phyloP scores from a whole-genome alignment of 306 rosid species.

The Fragaria ananassa region DNA sequence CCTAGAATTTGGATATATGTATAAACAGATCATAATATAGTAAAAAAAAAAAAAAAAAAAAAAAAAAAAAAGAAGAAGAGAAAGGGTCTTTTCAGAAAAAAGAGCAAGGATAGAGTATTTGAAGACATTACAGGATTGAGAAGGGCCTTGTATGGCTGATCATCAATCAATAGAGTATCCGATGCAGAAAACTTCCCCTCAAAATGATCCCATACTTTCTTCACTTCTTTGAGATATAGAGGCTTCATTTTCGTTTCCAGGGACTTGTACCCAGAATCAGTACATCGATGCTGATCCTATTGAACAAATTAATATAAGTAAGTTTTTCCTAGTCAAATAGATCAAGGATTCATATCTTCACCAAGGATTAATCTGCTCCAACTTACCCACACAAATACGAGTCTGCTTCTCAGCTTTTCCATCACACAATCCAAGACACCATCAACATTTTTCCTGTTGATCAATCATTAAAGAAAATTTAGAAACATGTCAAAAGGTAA shows the following conservation, averaged over 20 bases:
- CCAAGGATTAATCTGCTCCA: not conserved
- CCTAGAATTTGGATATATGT: not conserved
- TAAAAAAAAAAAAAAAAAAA: too few relatives aligned
- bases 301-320: not conserved
- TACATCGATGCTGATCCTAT: not conserved
- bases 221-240: constrained; percentile 9
- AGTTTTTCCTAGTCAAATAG: not conserved
- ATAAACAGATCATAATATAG: not conserved
- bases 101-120: not conserved
- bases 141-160: constrained; percentile 1
- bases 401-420: not conserved
- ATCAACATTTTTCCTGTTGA: constrained; percentile 21
- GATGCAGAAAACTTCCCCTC: not conserved
- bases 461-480: not conserved
- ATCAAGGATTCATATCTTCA: not conserved
- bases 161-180: constrained; percentile 2
- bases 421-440: constrained; percentile 1
- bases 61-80: too few relatives aligned
- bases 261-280: constrained; percentile 6
- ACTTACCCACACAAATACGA: constrained; percentile 34
- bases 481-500: not conserved
- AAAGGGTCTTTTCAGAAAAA: too few relatives aligned
- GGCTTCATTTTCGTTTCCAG: not conserved
- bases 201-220: not conserved
- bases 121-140: constrained; percentile 11